Conservation (phyloP, 2,329 filamentous ascomycete genomes). For the Ophiobolus disseminans region DNA sequence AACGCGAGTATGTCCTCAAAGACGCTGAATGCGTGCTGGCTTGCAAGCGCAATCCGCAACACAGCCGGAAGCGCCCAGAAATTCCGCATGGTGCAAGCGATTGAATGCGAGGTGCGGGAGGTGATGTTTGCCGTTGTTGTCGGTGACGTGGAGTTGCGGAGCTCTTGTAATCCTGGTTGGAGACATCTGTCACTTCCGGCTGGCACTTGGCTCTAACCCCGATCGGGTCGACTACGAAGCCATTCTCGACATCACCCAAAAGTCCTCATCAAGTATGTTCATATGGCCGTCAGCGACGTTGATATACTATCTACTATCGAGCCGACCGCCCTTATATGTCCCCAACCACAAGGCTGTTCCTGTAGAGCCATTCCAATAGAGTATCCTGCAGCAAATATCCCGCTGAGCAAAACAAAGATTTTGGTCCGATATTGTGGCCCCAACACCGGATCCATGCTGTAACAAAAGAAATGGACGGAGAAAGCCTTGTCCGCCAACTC, state of each 20-base stretch:
- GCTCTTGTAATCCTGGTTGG: slow-evolving; percentile 26
- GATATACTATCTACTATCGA: no score
- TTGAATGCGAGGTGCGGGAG: neutral
- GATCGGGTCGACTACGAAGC: slow-evolving; percentile 1
- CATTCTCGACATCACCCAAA: neutral
- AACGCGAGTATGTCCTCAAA: slow-evolving; percentile 87
- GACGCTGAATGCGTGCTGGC: slow-evolving; percentile 75
- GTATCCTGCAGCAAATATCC: neutral
- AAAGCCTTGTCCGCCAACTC: neutral
- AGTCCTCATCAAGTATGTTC: no score
- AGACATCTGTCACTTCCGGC: slow-evolving; percentile 42
- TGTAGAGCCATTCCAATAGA: neutral
- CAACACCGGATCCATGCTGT: slow-evolving; percentile 5
- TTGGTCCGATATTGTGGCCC: neutral
- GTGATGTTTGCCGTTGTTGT: slow-evolving; percentile 2
- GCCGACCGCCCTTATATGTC: no score
- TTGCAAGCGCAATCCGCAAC: slow-evolving; percentile 58
- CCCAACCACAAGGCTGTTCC: no score
- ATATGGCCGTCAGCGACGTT: no score
- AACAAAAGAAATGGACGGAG: slow-evolving; percentile 4
- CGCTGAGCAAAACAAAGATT: neutral
- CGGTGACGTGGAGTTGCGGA: slow-evolving; percentile 19
- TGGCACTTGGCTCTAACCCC: slow-evolving; percentile 8
- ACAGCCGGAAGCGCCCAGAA: slow-evolving; percentile 58
- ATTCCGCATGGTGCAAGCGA: slow-evolving; percentile 49